These are phyloP conservation scores for Mucor lusitanicus DNA, from an alignment of 371 early-diverging fungal species.

Conservation along the genomic window DNA sequence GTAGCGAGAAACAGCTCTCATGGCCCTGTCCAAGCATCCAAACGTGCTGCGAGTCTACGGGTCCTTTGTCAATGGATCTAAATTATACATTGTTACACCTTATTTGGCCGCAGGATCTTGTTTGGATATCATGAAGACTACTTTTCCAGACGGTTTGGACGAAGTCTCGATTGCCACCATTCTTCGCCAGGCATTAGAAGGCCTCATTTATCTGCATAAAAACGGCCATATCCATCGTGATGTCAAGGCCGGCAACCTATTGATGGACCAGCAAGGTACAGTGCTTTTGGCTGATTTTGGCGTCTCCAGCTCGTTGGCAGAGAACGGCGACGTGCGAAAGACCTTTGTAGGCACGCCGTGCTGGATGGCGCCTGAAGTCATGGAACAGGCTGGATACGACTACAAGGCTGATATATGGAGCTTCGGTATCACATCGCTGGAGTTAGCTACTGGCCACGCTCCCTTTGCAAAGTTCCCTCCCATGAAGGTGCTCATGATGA, in stretches of 20 bases:
- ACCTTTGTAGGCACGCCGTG: conserved; percentile 77
- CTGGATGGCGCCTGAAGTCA: conserved; percentile 90
- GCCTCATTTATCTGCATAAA: conserved; percentile 85
- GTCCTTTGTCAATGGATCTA: conserved; percentile 79
- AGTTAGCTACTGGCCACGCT: conserved; percentile 87
- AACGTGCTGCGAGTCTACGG: conserved; percentile 84
- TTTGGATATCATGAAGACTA: conserved; percentile 86
- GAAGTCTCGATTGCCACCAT: conserved; percentile 82
- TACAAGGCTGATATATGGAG: conserved; percentile 93
- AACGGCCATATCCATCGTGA: conserved; percentile 90
- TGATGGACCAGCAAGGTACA: conserved; percentile 80
- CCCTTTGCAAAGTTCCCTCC: conserved; percentile 92
- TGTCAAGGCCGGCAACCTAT: conserved; percentile 87
- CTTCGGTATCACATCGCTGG: conserved; percentile 89
- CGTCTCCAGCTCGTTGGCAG: conserved; percentile 76
- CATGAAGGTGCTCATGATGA: conserved; percentile 85
- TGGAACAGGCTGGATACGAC: conserved; percentile 80
- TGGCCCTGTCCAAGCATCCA: conserved; percentile 84
- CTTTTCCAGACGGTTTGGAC: conserved; percentile 80
- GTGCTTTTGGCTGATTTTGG: conserved; percentile 93
- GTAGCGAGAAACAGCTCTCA: conserved; percentile 84
- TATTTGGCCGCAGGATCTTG: conserved; percentile 85
- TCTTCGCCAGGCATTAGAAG: conserved; percentile 80
- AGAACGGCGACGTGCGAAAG: conserved; percentile 76
- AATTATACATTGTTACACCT: conserved; percentile 84